Evolutionary conservation across 2,329 filamentous ascomycete genomes (phyloP).

Genomic region (Anisogramma anomala): DNA sequence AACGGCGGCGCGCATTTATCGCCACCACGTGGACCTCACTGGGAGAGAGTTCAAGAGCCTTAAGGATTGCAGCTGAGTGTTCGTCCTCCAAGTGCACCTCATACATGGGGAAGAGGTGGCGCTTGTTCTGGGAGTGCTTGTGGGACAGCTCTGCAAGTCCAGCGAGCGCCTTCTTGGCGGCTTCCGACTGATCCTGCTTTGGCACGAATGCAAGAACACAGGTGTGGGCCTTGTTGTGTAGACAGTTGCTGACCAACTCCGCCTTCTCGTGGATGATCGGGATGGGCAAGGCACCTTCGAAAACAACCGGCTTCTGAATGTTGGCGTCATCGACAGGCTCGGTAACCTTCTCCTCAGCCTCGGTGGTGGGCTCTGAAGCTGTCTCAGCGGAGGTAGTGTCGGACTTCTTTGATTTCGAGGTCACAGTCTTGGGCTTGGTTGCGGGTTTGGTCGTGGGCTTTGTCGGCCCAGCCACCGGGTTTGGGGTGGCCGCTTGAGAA

Average conservation of each 20-base stretch:
- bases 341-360: conserved; percentile 28
- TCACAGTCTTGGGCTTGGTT: conserved; percentile 31
- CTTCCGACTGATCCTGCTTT: conserved; percentile 32
- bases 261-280: conserved; percentile 50
- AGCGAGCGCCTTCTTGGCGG: conserved; percentile 45
- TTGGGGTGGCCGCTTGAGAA: conserved; percentile 64
- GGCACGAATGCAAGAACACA: conserved; percentile 71
- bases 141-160: conserved; percentile 62
- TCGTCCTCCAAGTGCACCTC: conserved; percentile 54
- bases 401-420: conserved; percentile 28
- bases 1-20: conserved; percentile 71
- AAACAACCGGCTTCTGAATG: conserved; percentile 36
- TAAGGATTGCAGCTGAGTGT: conserved; percentile 42
- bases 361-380: conserved; percentile 28
- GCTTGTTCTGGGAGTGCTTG: conserved; percentile 57
- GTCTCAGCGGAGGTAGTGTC: conserved; percentile 23
- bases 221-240: conserved; percentile 64
- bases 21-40: conserved; percentile 62
- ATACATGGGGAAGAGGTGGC: conserved; percentile 73
- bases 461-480: conserved; percentile 57
- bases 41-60: conserved; percentile 47
- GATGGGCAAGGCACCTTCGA: conserved; percentile 50
- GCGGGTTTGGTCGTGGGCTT: conserved; percentile 36
- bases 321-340: conserved; percentile 32
- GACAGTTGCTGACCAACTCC: conserved; percentile 58